Evolutionary conservation across 257 asterid species (phyloP), one percentile per base, ranked within the genome.

Genomic region (Lithospermum erythrorhizon): DNA sequence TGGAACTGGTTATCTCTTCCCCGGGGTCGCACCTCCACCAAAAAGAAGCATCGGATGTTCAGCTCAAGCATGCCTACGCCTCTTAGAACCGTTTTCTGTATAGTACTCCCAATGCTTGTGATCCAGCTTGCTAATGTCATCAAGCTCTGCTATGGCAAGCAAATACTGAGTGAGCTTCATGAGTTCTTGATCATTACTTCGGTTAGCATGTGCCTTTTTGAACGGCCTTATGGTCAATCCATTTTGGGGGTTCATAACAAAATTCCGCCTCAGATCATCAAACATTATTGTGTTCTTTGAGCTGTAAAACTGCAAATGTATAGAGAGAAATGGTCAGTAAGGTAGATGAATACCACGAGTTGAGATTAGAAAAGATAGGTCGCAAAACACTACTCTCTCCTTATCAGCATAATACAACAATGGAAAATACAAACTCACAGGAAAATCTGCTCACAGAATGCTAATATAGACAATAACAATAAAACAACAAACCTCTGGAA

Each of bases 221-320:
- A 88, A 91, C 27, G 98, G 98, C 74, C 68, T 91, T 64, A 88
- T 88, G 57, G 76, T 53, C 84, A 91, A 69, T 19, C 98, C 96
- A 70, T 84, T 88, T 67, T 79, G 85, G 45, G 98, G 98, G 79
- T 91, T 91, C 98, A 91, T 91, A 75, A 83, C 96, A 61, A 91
- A 91, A 65, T 88, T 91, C 74, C 98, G 82, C 71, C 95, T 69
- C 62, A 88, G 59, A 67, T 91, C 98, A 67, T 91, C 96, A 65
- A 91, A 91, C 98, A 88, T 91, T 68, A 91, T 84, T 57, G 98
- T 91, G 79, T 88, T 91, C 59, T 80, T 77, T 21, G 83, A 65
- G 71, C 73, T 74, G 80, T 88, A 91, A 68, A 79, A 81, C 98
- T 88, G 85, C 81, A 79, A 8, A 69, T 10, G 37, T 16, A 53